A percentile compares a stretch with the other conserved stretches of the same genome.
These are phyloP conservation scores for Eimeria zaria DNA, from an alignment of 169 alveolate species.

Conservation along the genomic window DNA sequence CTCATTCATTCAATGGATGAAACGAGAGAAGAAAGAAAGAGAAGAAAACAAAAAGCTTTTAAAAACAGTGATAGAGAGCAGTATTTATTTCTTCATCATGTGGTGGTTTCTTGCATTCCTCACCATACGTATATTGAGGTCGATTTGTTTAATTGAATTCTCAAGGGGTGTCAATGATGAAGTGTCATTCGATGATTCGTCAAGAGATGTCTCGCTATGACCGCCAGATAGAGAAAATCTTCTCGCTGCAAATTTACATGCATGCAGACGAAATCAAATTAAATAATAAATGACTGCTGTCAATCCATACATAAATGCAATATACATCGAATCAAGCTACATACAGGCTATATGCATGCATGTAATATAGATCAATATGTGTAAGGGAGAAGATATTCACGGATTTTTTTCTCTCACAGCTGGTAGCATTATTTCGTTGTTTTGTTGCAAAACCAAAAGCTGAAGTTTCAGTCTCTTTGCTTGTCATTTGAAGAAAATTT, in stretches of 20 bases:
- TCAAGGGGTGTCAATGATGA: neutral
- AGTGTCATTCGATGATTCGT: neutral
- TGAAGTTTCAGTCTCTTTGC: neutral
- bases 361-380: neutral
- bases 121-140: constrained; percentile 58
- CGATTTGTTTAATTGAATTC: constrained; percentile 16
- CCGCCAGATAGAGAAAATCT: neutral
- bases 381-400: neutral
- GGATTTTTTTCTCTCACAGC: neutral
- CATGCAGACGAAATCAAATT: neutral
- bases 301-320: no score
- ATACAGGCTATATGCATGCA: neutral
- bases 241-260: constrained; percentile 4
- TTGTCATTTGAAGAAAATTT: neutral
- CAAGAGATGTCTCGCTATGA: neutral
- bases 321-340: no score
- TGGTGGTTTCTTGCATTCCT: neutral
- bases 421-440: neutral
- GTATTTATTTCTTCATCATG: neutral
- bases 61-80: no score
- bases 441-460: neutral
- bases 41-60: no score
- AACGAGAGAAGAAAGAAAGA: no score
- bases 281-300: no score
- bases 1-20: no score